These are phyloP conservation scores for Hymenochaete sp. DNA, from an alignment of 1,284 basidiomycete genomes.

Conservation along the genomic window DNA sequence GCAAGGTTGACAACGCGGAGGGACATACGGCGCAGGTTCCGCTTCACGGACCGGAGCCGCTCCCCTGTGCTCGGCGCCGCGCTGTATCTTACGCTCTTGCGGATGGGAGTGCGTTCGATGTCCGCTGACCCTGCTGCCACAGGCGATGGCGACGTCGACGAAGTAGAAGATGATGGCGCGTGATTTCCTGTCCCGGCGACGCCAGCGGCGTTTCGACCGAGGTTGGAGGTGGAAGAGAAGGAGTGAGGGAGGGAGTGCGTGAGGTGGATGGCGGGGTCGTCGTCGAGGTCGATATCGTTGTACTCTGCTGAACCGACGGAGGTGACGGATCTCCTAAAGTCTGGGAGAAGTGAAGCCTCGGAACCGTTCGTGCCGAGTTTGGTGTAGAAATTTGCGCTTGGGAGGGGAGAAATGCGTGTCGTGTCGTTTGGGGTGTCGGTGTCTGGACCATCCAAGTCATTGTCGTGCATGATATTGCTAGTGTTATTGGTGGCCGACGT, in stretches of 20 bases:
- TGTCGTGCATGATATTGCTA: background rate
- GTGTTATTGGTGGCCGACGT: background rate
- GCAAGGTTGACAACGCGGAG: constrained; percentile 79
- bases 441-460: background rate
- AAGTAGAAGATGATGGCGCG: background rate
- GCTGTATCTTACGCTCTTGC: constrained; percentile 49
- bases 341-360: constrained; percentile 11
- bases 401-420: background rate
- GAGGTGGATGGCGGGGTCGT: constrained; percentile 47
- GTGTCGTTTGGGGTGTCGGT: background rate
- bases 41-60: constrained; percentile 45
- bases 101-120: constrained; percentile 11
- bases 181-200: constrained; percentile 23
- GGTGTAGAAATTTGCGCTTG: background rate
- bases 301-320: constrained; percentile 23
- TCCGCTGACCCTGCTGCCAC: background rate
- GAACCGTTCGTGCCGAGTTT: constrained; percentile 14
- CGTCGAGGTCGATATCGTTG: constrained; percentile 30
- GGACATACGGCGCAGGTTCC: constrained; percentile 61
- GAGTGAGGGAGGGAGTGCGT: constrained; percentile 46
- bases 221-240: constrained; percentile 20
- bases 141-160: background rate
- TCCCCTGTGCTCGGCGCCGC: constrained; percentile 13
- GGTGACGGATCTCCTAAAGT: constrained; percentile 27
- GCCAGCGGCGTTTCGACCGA: background rate